phyloP scores from a whole-genome alignment of 495 filamentous ascomycete genomes.

The Podospora pseudopauciseta region DNA sequence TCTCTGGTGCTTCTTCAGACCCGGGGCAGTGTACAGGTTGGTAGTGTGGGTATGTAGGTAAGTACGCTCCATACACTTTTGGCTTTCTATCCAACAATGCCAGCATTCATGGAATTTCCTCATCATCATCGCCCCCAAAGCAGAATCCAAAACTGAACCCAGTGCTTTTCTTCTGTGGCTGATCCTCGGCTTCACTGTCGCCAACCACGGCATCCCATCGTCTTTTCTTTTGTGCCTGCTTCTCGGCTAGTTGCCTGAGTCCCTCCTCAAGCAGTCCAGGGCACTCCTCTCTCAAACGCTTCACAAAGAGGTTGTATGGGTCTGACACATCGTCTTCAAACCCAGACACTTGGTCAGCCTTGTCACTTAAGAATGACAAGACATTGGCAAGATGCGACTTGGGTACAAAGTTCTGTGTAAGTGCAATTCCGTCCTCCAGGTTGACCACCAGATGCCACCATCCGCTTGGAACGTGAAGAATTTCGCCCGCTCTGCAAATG shows the following conservation, averaged over 20 bases:
- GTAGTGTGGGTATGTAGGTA: too few relatives aligned
- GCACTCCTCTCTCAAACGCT: conserved; percentile 58
- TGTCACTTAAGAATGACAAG: conserved; percentile 77
- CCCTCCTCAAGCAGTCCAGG: conserved; percentile 64
- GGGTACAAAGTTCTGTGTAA: conserved; percentile 96
- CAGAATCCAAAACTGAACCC: conserved; percentile 78
- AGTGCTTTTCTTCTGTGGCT: conserved; percentile 37
- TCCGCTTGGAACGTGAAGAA: conserved; percentile 85
- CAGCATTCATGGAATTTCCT: conserved; percentile 36
- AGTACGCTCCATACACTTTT: neutral
- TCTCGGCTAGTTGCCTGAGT: conserved; percentile 60
- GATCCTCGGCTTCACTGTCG: conserved; percentile 37
- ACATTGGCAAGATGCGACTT: conserved; percentile 68
- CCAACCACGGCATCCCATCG: conserved; percentile 81
- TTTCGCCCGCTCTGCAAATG: conserved; percentile 80
- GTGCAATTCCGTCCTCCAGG: conserved; percentile 72
- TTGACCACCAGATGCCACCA: conserved; percentile 99
- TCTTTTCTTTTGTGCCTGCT: conserved; percentile 62
- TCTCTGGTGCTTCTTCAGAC: too few relatives aligned
- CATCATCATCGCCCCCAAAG: conserved; percentile 60
- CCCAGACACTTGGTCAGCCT: conserved; percentile 79
- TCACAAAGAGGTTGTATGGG: conserved; percentile 73
- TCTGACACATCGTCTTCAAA: conserved; percentile 71
- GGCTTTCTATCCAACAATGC: neutral
- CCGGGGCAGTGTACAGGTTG: too few relatives aligned